Evolutionary conservation across 192 early-diverging fungal genomes (phyloP).

Genomic region (Dissophora ornata): DNA sequence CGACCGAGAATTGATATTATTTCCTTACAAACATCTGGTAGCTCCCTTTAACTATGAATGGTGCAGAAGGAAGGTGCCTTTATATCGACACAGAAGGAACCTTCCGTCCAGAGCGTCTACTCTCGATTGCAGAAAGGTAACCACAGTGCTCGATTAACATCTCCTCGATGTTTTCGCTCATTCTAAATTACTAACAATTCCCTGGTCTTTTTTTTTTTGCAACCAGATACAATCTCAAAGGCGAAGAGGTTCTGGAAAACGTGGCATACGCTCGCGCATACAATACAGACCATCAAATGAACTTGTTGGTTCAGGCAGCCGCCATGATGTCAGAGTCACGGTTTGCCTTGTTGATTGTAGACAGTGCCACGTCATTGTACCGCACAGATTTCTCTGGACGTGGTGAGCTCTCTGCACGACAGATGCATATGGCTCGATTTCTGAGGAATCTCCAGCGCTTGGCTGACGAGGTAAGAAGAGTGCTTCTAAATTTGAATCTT

Average conservation of each 20-base stretch:
- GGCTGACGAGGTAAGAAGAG: slow-evolving; percentile 93
- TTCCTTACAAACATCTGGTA: too few relatives aligned
- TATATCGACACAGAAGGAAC: slow-evolving; percentile 99
- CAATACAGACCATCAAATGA: slow-evolving; percentile 95
- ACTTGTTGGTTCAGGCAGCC: slow-evolving; percentile 85
- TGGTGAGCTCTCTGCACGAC: slow-evolving; percentile 93
- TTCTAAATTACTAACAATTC: too few relatives aligned
- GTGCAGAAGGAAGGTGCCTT: slow-evolving; percentile 93
- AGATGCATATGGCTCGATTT: slow-evolving; percentile 95
- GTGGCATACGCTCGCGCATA: slow-evolving; percentile 94
- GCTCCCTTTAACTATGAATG: slow-evolving; percentile 88
- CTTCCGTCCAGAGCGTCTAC: slow-evolving; percentile 91
- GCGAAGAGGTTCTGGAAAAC: slow-evolving; percentile 92
- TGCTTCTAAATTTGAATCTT: neutral
- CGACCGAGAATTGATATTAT: too few relatives aligned
- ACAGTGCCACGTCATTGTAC: slow-evolving; percentile 93
- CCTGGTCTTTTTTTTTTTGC: neutral
- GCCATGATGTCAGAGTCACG: slow-evolving; percentile 90
- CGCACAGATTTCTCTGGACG: slow-evolving; percentile 97
- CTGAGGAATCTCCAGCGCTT: slow-evolving; percentile 85
- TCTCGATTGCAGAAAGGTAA: slow-evolving; percentile 88
- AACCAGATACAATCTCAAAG: slow-evolving; percentile 68
- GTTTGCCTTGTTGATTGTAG: slow-evolving; percentile 89
- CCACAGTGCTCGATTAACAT: neutral
- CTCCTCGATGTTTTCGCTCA: too few relatives aligned